These are phyloP conservation scores for Pichia nanzhaoensis DNA, from an alignment of 805 yeast species.

Conservation along the genomic window DNA sequence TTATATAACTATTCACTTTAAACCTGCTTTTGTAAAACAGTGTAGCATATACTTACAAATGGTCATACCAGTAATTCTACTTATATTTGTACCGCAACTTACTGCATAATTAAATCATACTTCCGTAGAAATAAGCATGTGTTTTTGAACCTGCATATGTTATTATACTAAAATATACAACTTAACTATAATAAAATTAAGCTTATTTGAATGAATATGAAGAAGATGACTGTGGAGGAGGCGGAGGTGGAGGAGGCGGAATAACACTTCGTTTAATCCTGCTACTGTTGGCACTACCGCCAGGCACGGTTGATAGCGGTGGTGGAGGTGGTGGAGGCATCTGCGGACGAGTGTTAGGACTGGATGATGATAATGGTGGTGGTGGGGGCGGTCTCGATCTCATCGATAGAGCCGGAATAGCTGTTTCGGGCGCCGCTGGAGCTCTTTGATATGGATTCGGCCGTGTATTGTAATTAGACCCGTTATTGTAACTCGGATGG, in stretches of 20 bases:
- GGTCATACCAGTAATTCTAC: too few species aligned
- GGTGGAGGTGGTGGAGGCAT: neutral
- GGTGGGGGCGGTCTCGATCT: slow-evolving; percentile 12
- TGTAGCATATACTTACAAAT: too few species aligned
- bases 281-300: neutral
- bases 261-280: neutral
- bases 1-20: neutral
- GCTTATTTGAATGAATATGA: too few species aligned
- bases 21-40: neutral
- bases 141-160: too few species aligned
- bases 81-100: too few species aligned
- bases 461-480: neutral
- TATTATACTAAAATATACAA: too few species aligned
- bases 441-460: neutral
- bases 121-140: too few species aligned
- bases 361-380: slow-evolving; percentile 6
- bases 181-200: too few species aligned
- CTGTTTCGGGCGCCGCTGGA: neutral
- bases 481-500: neutral
- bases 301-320: neutral
- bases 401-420: neutral
- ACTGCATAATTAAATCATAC: too few species aligned
- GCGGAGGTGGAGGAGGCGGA: slow-evolving; percentile 2
- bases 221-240: too few species aligned
- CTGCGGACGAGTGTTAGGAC: neutral